Conservation (phyloP, 305 asterid species). For the Coffea humblotiana region DNA sequence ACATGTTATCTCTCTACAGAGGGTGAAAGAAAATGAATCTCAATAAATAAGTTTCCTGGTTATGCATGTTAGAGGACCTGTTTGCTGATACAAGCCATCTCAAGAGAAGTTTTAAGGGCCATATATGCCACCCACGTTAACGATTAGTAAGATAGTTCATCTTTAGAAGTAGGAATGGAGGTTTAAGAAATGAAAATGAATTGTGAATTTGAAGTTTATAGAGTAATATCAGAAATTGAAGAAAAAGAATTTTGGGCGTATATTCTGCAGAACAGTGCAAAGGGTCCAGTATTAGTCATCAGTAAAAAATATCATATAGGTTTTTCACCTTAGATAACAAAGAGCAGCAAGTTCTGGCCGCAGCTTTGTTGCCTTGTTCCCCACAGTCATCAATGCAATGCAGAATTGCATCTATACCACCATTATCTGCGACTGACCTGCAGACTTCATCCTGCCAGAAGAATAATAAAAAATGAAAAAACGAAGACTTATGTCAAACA, state of each 20-base stretch:
- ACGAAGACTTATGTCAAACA: not conserved
- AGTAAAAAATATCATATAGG: conserved; percentile 11
- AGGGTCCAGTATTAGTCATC: not conserved
- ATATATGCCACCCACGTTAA: not conserved
- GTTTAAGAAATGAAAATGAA: not conserved
- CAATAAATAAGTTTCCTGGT: not conserved
- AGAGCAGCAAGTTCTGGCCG: conserved; percentile 75
- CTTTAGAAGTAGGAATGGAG: not conserved
- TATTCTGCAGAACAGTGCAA: not conserved
- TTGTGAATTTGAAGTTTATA: not conserved
- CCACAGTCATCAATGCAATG: conserved; percentile 72
- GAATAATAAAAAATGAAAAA: conserved; percentile 10
- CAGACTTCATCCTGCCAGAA: conserved; percentile 87
- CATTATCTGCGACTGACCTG: conserved; percentile 64
- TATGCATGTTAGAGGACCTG: not conserved
- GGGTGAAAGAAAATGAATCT: not conserved
- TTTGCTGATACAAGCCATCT: not conserved
- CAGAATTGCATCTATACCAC: conserved; percentile 82
- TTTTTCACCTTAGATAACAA: conserved; percentile 77
- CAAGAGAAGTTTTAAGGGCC: not conserved
- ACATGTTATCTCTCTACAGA: not conserved
- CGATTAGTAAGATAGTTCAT: not conserved
- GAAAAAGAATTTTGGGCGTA: not conserved
- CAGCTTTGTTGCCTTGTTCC: conserved; percentile 52
- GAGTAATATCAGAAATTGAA: not conserved